A percentile compares a stretch with the other conserved stretches of the same genome.
These are phyloP conservation scores for Lobosporangium transversale DNA, from an alignment of 192 early-diverging fungal genomes.

Conservation along the genomic window DNA sequence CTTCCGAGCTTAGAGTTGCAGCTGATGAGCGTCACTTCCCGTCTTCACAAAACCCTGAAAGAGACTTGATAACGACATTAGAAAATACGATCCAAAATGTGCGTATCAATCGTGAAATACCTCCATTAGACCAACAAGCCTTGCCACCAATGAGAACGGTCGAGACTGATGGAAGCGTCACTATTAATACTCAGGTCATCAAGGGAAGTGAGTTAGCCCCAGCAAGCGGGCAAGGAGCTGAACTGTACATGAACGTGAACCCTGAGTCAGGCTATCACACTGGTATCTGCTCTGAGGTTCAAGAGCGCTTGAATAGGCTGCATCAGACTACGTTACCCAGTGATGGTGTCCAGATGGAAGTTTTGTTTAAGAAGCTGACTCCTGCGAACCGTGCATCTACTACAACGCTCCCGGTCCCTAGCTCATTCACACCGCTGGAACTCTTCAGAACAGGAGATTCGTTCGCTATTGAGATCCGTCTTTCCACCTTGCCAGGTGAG, in stretches of 20 bases:
- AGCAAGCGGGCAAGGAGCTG: background rate
- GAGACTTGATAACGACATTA: slow-evolving; percentile 3
- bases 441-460: slow-evolving; percentile 40
- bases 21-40: background rate
- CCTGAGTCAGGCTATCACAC: slow-evolving; percentile 43
- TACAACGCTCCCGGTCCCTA: background rate
- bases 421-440: slow-evolving; percentile 2
- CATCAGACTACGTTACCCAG: slow-evolving; percentile 25
- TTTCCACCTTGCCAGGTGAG: background rate
- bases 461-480: slow-evolving; percentile 21
- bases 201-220: background rate
- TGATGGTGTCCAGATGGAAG: slow-evolving; percentile 12
- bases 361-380: slow-evolving; percentile 19
- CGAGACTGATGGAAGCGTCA: slow-evolving; percentile 10
- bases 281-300: slow-evolving; percentile 19
- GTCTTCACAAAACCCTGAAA: no score
- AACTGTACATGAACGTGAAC: slow-evolving; percentile 10
- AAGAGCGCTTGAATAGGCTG: slow-evolving; percentile 20
- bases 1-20: background rate
- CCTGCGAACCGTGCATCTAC: background rate
- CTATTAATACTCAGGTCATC: slow-evolving; percentile 16
- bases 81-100: slow-evolving; percentile 13
- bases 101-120: slow-evolving; percentile 11
- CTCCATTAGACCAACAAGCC: slow-evolving; percentile 35
- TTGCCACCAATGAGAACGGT: slow-evolving; percentile 17